Conservation (phyloP, 768 basidiomycete genomes). For the Goffeauzyma gilvescens region DNA sequence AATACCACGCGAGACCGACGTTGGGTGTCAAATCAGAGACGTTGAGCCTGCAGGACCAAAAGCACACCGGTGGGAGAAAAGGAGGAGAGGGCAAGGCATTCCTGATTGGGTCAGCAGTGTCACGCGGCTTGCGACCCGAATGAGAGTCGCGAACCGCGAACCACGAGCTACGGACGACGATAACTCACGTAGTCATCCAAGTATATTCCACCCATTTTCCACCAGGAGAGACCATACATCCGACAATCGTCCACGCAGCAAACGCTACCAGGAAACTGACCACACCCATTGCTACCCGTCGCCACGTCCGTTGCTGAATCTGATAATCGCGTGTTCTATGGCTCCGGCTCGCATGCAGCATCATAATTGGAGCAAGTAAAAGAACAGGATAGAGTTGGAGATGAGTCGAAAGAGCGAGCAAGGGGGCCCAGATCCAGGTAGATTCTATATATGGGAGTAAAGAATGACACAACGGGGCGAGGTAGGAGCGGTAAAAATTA, state of each 20-base stretch:
- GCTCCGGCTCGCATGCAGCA: conserved; percentile 47
- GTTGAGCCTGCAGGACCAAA: conserved; percentile 57
- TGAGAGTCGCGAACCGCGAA: conserved; percentile 1
- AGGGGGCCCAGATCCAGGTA: no score
- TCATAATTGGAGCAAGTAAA: conserved; percentile 46
- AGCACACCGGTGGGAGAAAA: neutral
- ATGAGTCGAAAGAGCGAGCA: conserved; percentile 53
- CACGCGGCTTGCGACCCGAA: neutral
- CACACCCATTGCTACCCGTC: neutral
- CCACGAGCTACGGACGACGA: no score
- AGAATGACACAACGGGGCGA: conserved; percentile 40
- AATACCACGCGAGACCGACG: conserved; percentile 94
- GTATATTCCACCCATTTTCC: conserved; percentile 55
- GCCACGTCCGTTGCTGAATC: neutral
- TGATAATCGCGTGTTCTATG: no score
- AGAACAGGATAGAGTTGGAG: conserved; percentile 53
- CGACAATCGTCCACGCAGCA: conserved; percentile 30
- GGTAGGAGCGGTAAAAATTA: conserved; percentile 35
- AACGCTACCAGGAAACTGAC: conserved; percentile 2
- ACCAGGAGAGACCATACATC: conserved; percentile 44
- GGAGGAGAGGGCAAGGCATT: neutral
- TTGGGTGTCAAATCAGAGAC: conserved; percentile 85
- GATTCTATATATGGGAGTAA: no score
- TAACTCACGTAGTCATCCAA: conserved; percentile 70
- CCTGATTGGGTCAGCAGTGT: neutral